A percentile compares a stretch with the other conserved stretches of the same genome.
These are phyloP conservation scores for Oryza meyeriana DNA, from an alignment of 176 grass and related monocot genomes.

Conservation along the genomic window DNA sequence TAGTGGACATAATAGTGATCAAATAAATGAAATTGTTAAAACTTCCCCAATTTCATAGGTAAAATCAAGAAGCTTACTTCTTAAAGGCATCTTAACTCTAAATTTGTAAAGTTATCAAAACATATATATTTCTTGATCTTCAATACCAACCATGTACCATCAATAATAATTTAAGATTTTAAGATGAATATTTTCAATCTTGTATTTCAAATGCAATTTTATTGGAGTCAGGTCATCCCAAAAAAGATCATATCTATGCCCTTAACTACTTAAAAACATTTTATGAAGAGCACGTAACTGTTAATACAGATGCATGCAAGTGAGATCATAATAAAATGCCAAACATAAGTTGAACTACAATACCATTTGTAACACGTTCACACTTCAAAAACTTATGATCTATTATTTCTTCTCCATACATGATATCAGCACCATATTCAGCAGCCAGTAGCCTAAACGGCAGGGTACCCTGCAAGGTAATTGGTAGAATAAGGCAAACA, in stretches of 20 bases:
- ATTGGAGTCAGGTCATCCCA: not conserved
- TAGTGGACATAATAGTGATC: not conserved
- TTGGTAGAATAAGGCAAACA: constrained; percentile 32
- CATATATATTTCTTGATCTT: not conserved
- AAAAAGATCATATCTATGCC: not conserved
- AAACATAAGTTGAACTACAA: constrained; percentile 5
- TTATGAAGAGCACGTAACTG: not conserved
- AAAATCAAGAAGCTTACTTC: constrained; percentile 16
- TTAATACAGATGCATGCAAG: not conserved
- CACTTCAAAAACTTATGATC: constrained; percentile 91
- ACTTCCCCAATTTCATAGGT: not conserved
- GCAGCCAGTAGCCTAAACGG: constrained; percentile 77
- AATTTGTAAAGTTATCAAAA: not conserved
- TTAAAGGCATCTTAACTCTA: not conserved
- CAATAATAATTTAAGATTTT: constrained; percentile 18
- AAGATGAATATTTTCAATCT: constrained; percentile 6
- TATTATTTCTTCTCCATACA: constrained; percentile 96
- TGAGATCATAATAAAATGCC: constrained; percentile 6
- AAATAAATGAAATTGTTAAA: constrained; percentile 14
- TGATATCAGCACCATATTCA: constrained; percentile 97
- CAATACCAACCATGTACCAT: not conserved
- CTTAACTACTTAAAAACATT: not conserved
- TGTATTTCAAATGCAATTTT: constrained; percentile 3
- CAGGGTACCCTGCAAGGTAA: constrained; percentile 64
- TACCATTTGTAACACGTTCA: constrained; percentile 80